phyloP scores from a whole-genome alignment of 371 early-diverging fungal species.

The Syncephalastrum sp. region DNA sequence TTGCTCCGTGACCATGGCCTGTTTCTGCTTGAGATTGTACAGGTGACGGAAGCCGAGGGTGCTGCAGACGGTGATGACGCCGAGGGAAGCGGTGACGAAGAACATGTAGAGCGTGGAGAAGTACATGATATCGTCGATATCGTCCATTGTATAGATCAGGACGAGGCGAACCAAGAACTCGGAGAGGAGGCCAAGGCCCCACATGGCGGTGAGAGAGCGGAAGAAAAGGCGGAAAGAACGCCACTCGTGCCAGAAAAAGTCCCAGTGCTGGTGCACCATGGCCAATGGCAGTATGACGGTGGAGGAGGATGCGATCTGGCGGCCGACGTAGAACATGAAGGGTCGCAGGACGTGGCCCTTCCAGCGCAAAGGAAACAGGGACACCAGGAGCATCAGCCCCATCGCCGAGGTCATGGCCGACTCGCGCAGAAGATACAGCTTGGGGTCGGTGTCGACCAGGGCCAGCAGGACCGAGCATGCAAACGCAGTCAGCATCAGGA shows the following conservation, averaged over 20 bases:
- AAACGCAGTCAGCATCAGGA: constrained; percentile 47
- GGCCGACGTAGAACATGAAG: constrained; percentile 47
- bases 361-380: constrained; percentile 41
- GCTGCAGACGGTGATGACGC: constrained; percentile 26
- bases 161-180: constrained; percentile 45
- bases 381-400: constrained; percentile 41
- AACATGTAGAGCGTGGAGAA: constrained; percentile 45
- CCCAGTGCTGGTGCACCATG: constrained; percentile 34
- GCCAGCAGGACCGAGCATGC: constrained; percentile 46
- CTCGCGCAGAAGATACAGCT: constrained; percentile 47
- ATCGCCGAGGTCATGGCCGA: constrained; percentile 49
- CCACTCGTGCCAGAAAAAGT: constrained; percentile 44
- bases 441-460: constrained; percentile 45
- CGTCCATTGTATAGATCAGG: constrained; percentile 34
- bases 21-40: constrained; percentile 34
- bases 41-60: constrained; percentile 33
- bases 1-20: constrained; percentile 26
- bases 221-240: constrained; percentile 34
- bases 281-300: constrained; percentile 23
- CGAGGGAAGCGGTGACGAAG: constrained; percentile 27
- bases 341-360: constrained; percentile 29
- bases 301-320: constrained; percentile 36
- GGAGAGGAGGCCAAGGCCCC: constrained; percentile 44
- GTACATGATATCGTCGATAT: constrained; percentile 41
- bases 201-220: constrained; percentile 34